These are phyloP conservation scores for Emergomyces orientalis DNA, from an alignment of 2,329 filamentous ascomycete species.

Conservation along the genomic window DNA sequence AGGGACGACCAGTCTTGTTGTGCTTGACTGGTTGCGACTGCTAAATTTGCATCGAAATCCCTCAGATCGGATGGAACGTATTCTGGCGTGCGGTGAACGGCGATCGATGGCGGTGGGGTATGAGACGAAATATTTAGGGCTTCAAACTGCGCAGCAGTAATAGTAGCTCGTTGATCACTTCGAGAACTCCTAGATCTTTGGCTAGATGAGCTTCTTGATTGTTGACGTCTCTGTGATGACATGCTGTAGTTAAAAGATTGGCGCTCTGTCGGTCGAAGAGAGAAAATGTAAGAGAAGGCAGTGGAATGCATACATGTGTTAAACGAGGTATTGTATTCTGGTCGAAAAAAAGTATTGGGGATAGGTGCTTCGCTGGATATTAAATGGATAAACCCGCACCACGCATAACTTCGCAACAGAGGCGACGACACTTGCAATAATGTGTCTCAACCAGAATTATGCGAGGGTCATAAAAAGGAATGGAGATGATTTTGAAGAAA, in stretches of 20 bases:
- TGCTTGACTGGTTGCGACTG: slow-evolving; percentile 2
- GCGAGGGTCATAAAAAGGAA: not conserved
- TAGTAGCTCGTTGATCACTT: slow-evolving; percentile 8
- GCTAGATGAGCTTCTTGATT: slow-evolving; percentile 32
- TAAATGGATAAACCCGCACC: not conserved
- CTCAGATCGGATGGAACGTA: slow-evolving; percentile 8
- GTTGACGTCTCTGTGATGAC: not conserved
- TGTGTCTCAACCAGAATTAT: not conserved
- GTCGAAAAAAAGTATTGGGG: not conserved
- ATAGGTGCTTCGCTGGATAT: not conserved
- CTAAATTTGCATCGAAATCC: slow-evolving; percentile 6
- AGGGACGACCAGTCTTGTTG: slow-evolving; percentile 1
- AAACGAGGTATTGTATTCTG: not conserved
- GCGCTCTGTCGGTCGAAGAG: slow-evolving; percentile 1
- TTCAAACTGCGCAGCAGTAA: slow-evolving; percentile 10
- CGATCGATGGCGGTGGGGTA: slow-evolving; percentile 11
- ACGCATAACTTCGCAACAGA: not conserved
- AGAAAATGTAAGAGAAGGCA: not conserved
- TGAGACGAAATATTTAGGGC: slow-evolving; percentile 11
- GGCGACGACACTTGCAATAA: not conserved
- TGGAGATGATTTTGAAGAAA: not conserved
- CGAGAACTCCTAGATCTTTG: slow-evolving; percentile 21
- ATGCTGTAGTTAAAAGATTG: slow-evolving; percentile 3
- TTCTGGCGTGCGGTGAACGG: slow-evolving; percentile 8
- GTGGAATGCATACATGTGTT: slow-evolving; percentile 5